Conservation (phyloP, 305 asterid species). For the Fraxinus latifolia region DNA sequence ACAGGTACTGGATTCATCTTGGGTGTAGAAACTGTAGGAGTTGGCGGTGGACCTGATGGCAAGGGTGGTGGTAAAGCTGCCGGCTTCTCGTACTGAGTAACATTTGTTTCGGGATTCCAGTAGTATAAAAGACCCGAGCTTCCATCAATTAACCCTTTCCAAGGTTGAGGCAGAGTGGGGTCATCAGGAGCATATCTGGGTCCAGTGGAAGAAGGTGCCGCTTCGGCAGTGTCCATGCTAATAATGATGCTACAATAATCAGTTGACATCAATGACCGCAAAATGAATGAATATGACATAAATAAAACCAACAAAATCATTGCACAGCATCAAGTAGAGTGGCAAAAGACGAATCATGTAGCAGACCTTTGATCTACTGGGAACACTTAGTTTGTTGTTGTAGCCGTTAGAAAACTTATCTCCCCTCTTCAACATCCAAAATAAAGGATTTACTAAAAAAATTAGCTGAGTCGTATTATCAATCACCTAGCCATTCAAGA, state of each 20-base stretch:
- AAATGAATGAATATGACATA: neutral
- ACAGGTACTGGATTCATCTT: constrained; percentile 64
- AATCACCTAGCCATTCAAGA: neutral
- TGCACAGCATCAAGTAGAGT: neutral
- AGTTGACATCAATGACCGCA: constrained; percentile 12
- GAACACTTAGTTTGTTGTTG: neutral
- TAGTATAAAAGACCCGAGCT: constrained; percentile 62
- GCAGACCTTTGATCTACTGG: neutral
- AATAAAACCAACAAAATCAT: neutral
- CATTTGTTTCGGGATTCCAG: constrained; percentile 93
- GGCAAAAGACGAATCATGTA: neutral
- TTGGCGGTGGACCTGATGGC: constrained; percentile 74
- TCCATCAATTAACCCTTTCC: constrained; percentile 94
- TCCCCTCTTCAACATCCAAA: neutral
- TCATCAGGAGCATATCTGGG: constrained; percentile 94
- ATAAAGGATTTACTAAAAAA: neutral
- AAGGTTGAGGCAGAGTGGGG: constrained; percentile 86
- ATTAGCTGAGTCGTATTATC: neutral
- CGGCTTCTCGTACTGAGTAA: constrained; percentile 86
- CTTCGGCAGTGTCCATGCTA: constrained; percentile 67
- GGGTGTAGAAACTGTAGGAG: constrained; percentile 54
- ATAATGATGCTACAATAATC: constrained; percentile 29
- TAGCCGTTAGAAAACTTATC: neutral
- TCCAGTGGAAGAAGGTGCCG: constrained; percentile 53
- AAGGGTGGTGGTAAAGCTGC: constrained; percentile 58